Conservation (phyloP, 2,329 filamentous ascomycete species). For the Aspergillus pseudoviridinutans region DNA sequence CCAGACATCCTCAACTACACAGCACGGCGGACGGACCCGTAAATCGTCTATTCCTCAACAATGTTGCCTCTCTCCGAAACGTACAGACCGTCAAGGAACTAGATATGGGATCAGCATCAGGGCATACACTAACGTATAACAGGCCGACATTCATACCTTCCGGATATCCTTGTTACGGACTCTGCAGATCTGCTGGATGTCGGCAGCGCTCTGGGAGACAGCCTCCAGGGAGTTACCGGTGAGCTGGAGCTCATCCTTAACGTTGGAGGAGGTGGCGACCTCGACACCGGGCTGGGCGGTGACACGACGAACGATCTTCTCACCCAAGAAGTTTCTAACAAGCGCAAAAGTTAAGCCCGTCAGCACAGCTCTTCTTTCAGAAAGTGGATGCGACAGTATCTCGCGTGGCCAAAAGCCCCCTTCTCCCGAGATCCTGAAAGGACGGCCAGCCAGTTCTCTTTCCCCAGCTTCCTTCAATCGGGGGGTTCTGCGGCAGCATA, state of each 20-base stretch:
- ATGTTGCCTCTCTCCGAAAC: slow-evolving; percentile 99
- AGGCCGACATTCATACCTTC: slow-evolving; percentile 60
- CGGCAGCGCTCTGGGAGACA: slow-evolving; percentile 96
- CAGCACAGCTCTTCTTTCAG: slow-evolving; percentile 11
- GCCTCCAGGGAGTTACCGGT: slow-evolving; percentile 92
- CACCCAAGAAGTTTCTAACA: slow-evolving; percentile 91
- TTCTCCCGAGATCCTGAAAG: not conserved
- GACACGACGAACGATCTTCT: slow-evolving; percentile 97
- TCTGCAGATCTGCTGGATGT: slow-evolving; percentile 99
- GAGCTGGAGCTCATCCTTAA: slow-evolving; percentile 97
- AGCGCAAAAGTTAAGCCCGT: slow-evolving; percentile 25
- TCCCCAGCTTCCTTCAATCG: not conserved
- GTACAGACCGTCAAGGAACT: slow-evolving; percentile 99
- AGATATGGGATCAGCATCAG: slow-evolving; percentile 7
- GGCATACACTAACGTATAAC: not conserved
- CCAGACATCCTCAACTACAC: slow-evolving; percentile 34
- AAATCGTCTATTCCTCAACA: slow-evolving; percentile 53
- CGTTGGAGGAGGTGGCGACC: slow-evolving; percentile 80
- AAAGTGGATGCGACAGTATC: not conserved
- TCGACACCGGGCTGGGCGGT: slow-evolving; percentile 86
- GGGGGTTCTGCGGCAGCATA: slow-evolving; percentile 48
- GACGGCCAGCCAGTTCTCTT: not conserved
- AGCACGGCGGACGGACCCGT: slow-evolving; percentile 27
- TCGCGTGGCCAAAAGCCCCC: not conserved
- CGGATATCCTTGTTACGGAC: slow-evolving; percentile 99